Evolutionary conservation across 2,329 filamentous ascomycete species (phyloP), one percentile per base, ranked within the genome.

Genomic region (Annulohypoxylon truncatum): DNA sequence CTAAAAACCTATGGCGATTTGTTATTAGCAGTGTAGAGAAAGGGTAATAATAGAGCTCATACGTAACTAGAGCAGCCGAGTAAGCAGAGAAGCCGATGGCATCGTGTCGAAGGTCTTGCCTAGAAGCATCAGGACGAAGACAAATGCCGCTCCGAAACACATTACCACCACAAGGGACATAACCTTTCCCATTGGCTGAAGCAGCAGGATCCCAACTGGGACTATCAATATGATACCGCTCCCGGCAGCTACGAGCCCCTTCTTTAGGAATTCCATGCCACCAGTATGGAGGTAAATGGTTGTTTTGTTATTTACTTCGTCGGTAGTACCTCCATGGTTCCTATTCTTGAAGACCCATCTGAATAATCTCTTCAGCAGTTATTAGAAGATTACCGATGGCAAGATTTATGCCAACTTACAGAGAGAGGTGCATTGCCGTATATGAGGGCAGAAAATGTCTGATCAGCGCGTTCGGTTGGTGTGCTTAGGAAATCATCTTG

Each of bases 261-360:
- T 61, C n/a, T 54, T 47, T 3, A 61, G 29, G 10, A 40, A 54
- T 38, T 54, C 40, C n/a, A 61, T 55, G n/a, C 58, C 50, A 2
- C 22, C 24, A 5, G 51, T 61, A 26, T 42, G 22, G 3, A 61
- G 42, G 33, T 55, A 48, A n/a, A 55, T 40, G 1, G 33, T 51
- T 22, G 22, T 24, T 2, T 42, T 22, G 6, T 13, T 20, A 13
- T 22, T 13, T 22, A 1, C 31, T 24, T 35, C 44, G n/a, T 40
- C 15, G n/a, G n/a, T 44, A 18, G 31, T 13, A 9, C 28, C n/a
- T 22, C 22, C 28, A 2, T 12, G 12, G 13, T 24, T 29, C 22
- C 22, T 61, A 6, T 22, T 31, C 13, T 42, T 40, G 42, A 50
- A 61, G 6, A 61, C n/a, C 48, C 58, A 47, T 35, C 58, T 44